Conservation (phyloP, 2,329 filamentous ascomycete species). For the Neophaeococcomyces mojaviensis region DNA sequence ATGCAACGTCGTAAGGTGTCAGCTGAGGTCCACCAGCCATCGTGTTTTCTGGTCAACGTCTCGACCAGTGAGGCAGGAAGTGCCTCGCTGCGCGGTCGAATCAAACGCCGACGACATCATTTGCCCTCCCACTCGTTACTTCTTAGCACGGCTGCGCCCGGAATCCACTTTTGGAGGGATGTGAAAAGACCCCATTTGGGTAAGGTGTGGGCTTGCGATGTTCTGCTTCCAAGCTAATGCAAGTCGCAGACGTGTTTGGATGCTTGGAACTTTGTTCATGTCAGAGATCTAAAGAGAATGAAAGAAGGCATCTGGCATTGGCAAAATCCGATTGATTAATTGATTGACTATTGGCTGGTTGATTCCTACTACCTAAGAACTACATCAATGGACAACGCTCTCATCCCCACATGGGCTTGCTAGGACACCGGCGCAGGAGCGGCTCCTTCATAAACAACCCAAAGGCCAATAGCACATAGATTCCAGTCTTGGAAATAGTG, state of each 20-base stretch:
- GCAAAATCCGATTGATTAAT: no score
- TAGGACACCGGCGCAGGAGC: slow-evolving; percentile 1
- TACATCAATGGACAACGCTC: no score
- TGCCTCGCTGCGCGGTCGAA: background rate
- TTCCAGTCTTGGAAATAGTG: slow-evolving; percentile 60
- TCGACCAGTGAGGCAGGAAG: slow-evolving; percentile 4
- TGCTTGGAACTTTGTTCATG: no score
- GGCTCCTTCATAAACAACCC: slow-evolving; percentile 11
- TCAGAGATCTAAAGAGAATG: no score
- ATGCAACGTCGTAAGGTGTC: background rate
- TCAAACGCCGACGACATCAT: slow-evolving; percentile 5
- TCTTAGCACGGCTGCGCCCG: slow-evolving; percentile 3
- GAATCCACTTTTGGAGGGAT: background rate
- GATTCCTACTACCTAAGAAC: no score
- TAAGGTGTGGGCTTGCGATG: no score
- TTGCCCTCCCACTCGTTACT: background rate
- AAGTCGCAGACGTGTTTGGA: no score
- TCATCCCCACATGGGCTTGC: background rate
- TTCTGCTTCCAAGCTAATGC: no score
- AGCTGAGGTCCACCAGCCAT: slow-evolving; percentile 3
- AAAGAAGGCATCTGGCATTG: no score
- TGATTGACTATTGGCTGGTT: no score
- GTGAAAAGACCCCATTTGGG: background rate
- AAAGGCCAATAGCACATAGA: slow-evolving; percentile 20
- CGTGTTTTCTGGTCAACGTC: slow-evolving; percentile 6